Percentiles rank a stretch among this genome's conserved stretches.
These are phyloP conservation scores for Daedaleopsis nitida DNA, from an alignment of 768 basidiomycete genomes.

Conservation along the genomic window DNA sequence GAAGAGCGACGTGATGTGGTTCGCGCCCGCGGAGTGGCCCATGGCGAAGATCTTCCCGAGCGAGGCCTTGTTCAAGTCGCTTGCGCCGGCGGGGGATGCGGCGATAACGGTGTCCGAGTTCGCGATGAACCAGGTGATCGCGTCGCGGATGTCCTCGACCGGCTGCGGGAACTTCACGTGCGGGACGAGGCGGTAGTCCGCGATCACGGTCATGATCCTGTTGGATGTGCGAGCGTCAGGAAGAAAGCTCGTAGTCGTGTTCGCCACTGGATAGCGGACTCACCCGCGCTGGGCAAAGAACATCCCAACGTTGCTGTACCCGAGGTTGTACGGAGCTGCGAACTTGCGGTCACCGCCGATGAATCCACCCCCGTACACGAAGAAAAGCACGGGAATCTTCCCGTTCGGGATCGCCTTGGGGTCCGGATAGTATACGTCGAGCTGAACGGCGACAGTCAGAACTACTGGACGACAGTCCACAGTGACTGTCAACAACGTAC, in stretches of 20 bases:
- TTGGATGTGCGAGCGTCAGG: too few species aligned
- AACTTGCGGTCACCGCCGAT: slow-evolving; percentile 49
- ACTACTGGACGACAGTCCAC: too few species aligned
- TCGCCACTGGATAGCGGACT: not conserved
- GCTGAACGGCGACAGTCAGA: slow-evolving; percentile 35
- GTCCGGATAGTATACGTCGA: slow-evolving; percentile 66
- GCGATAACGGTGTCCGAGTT: slow-evolving; percentile 29
- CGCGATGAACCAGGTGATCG: slow-evolving; percentile 52
- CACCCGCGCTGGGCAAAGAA: slow-evolving; percentile 61
- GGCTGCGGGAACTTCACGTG: slow-evolving; percentile 55
- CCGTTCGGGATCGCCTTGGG: slow-evolving; percentile 12
- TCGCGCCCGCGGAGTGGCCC: slow-evolving; percentile 66
- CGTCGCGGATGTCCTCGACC: slow-evolving; percentile 60
- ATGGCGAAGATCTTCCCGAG: slow-evolving; percentile 46
- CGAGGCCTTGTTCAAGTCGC: slow-evolving; percentile 35
- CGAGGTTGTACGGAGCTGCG: slow-evolving; percentile 49
- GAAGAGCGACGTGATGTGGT: slow-evolving; percentile 48
- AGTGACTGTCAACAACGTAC: slow-evolving; percentile 28
- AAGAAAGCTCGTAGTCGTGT: not conserved
- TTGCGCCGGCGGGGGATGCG: not conserved
- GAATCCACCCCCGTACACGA: slow-evolving; percentile 70
- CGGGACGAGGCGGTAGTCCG: slow-evolving; percentile 70
- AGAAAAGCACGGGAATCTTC: slow-evolving; percentile 57
- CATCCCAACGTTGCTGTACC: slow-evolving; percentile 57
- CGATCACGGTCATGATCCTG: slow-evolving; percentile 58